Conservation (phyloP, 2,329 filamentous ascomycete species). For the Graphiopsis chlorocephala region DNA sequence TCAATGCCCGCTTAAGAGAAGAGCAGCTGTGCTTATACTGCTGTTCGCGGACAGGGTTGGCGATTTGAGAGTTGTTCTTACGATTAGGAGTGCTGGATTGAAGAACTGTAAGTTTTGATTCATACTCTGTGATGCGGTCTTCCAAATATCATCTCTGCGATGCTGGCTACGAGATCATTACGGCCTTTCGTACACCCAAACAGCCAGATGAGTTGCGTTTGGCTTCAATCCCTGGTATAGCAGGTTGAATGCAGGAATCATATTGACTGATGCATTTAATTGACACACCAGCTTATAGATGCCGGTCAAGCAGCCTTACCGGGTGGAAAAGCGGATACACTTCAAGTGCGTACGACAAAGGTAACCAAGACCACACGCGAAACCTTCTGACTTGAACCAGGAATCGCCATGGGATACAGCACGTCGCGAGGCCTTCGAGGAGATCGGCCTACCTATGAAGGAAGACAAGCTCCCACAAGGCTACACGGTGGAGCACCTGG, state of each 20-base stretch:
- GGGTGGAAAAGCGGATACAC: conserved; percentile 54
- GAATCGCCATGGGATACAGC: conserved; percentile 74
- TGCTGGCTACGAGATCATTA: not conserved
- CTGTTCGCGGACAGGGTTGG: conserved; percentile 82
- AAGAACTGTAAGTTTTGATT: conserved; percentile 49
- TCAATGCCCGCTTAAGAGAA: conserved; percentile 58
- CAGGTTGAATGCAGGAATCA: not conserved
- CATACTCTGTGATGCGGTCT: not conserved
- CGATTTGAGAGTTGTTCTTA: conserved; percentile 67
- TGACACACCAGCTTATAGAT: conserved; percentile 70
- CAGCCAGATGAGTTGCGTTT: not conserved
- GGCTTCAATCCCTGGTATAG: not conserved
- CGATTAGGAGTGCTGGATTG: conserved; percentile 58
- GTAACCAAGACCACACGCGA: not conserved
- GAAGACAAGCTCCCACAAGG: conserved; percentile 67
- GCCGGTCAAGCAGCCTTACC: conserved; percentile 47
- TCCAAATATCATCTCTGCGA: not conserved
- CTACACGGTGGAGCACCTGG: conserved; percentile 84
- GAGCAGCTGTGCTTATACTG: conserved; percentile 83
- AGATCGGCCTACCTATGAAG: conserved; percentile 80
- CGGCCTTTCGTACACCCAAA: not conserved
- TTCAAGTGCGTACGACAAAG: conserved; percentile 22
- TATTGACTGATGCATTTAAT: not conserved
- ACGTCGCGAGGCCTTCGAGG: conserved; percentile 84
- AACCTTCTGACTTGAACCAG: not conserved